Percentiles rank a stretch among this genome's conserved stretches.
Conservation (phyloP, 768 basidiomycete genomes). For the Lentinus tigrinus region DNA sequence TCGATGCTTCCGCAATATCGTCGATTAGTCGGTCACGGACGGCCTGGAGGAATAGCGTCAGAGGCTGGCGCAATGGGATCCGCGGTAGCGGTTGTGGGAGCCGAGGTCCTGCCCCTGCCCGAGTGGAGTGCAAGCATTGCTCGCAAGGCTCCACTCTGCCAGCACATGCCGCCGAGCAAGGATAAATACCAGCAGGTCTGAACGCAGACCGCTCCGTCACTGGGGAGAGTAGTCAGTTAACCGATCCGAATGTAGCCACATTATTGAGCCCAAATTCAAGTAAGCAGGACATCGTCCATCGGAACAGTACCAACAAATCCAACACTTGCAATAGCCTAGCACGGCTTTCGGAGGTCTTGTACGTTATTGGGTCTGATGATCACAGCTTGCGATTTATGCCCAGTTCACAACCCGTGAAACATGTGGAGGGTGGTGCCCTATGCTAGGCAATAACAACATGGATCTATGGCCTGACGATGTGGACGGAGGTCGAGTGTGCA, state of each 20-base stretch:
- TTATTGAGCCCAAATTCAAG: too few relatives aligned
- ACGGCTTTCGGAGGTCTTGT: too few relatives aligned
- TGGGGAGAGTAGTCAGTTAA: constrained; percentile 23
- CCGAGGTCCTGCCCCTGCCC: constrained; percentile 5
- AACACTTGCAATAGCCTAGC: not conserved
- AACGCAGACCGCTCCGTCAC: constrained; percentile 46
- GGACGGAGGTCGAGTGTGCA: too few relatives aligned
- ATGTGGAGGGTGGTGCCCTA: too few relatives aligned
- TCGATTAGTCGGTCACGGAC: constrained; percentile 54
- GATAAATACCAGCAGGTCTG: constrained; percentile 48
- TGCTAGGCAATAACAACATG: too few relatives aligned
- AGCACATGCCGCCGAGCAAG: constrained; percentile 51
- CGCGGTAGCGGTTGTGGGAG: constrained; percentile 40
- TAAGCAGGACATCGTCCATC: too few relatives aligned
- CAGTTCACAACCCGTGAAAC: too few relatives aligned
- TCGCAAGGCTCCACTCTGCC: constrained; percentile 38
- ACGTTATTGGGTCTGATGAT: too few relatives aligned
- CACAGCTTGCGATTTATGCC: too few relatives aligned
- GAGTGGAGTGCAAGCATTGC: constrained; percentile 30
- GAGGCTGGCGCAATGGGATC: constrained; percentile 39
- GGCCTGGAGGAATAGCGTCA: constrained; percentile 57
- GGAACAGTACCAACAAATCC: too few relatives aligned
- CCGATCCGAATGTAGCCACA: constrained; percentile 1
- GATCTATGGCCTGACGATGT: too few relatives aligned
- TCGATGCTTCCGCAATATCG: constrained; percentile 49